These are phyloP conservation scores for Diddensiella transvaalensis DNA, from an alignment of 805 yeast species.

Conservation along the genomic window DNA sequence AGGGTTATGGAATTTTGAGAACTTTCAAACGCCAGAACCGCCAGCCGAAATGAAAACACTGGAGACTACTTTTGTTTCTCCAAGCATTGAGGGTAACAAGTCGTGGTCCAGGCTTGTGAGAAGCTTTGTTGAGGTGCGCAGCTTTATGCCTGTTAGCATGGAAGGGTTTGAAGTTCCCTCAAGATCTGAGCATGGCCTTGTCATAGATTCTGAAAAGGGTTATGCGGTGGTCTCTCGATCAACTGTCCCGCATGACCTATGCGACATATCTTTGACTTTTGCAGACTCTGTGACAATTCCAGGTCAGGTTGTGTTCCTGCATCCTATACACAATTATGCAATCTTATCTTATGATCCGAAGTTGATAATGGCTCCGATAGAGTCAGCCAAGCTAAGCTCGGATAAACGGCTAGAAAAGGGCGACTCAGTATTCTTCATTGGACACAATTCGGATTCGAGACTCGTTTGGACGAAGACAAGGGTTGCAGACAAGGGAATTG, in stretches of 20 bases:
- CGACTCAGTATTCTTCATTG: conserved; percentile 72
- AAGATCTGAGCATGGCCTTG: conserved; percentile 69
- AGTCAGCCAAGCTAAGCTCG: conserved; percentile 59
- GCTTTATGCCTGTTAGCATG: conserved; percentile 62
- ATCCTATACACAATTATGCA: conserved; percentile 84
- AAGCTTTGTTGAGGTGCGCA: conserved; percentile 68
- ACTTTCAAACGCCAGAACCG: conserved; percentile 54
- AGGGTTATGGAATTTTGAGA: conserved; percentile 55
- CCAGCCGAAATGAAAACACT: conserved; percentile 51
- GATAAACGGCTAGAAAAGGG: conserved; percentile 55
- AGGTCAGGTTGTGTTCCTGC: conserved; percentile 75
- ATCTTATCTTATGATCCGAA: conserved; percentile 77
- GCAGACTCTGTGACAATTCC: conserved; percentile 84
- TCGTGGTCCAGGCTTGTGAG: conserved; percentile 55
- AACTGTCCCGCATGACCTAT: conserved; percentile 75
- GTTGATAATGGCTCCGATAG: conserved; percentile 65
- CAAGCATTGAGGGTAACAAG: conserved; percentile 42
- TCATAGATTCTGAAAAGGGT: conserved; percentile 77
- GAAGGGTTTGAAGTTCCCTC: conserved; percentile 51
- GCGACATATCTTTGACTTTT: conserved; percentile 71
- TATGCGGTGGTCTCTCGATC: conserved; percentile 74
- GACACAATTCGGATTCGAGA: conserved; percentile 68
- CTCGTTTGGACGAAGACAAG: conserved; percentile 70
- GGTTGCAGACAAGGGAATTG: conserved; percentile 71
- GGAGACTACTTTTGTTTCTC: conserved; percentile 42